Percentiles rank a stretch among this genome's conserved stretches.
Conservation (phyloP, 805 yeast genomes). For the Kazachstania viticola region DNA sequence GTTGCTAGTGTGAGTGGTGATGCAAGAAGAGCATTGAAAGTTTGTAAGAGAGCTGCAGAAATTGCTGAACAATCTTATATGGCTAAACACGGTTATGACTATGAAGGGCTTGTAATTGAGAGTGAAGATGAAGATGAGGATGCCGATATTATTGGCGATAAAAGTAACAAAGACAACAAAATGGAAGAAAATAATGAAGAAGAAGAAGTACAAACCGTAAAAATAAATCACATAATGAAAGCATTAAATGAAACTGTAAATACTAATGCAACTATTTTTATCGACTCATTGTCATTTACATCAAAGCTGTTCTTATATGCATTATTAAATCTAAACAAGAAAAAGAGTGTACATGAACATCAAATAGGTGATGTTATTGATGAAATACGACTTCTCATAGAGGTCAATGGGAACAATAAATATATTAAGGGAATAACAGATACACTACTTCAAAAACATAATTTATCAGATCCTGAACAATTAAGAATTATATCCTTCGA, state of each 20-base stretch:
- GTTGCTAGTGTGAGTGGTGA: slow-evolving; percentile 97
- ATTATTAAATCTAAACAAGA: slow-evolving; percentile 47
- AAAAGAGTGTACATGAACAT: slow-evolving; percentile 62
- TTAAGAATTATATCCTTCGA: slow-evolving; percentile 44
- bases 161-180: slow-evolving; percentile 7
- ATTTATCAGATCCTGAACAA: slow-evolving; percentile 10
- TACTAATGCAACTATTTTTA: slow-evolving; percentile 55
- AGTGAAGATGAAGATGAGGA: slow-evolving; percentile 8
- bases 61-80: slow-evolving; percentile 60
- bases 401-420: slow-evolving; percentile 28
- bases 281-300: slow-evolving; percentile 51
- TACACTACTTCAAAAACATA: slow-evolving; percentile 26
- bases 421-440: slow-evolving; percentile 24
- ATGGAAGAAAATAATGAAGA: no score
- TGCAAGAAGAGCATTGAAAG: slow-evolving; percentile 83
- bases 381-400: slow-evolving; percentile 49
- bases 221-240: slow-evolving; percentile 60
- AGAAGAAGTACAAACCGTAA: slow-evolving; percentile 41
- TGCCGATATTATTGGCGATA: slow-evolving; percentile 4
- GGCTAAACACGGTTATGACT: slow-evolving; percentile 25
- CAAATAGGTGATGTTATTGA: slow-evolving; percentile 68
- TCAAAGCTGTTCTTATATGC: slow-evolving; percentile 67
- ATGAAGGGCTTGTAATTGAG: slow-evolving; percentile 12
- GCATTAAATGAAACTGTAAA: slow-evolving; percentile 73
- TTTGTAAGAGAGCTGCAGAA: slow-evolving; percentile 82